A percentile compares a stretch with the other conserved stretches of the same genome.
phyloP scores from a whole-genome alignment of 2,329 filamentous ascomycete genomes.

The Plectosphaerella plurivora region DNA sequence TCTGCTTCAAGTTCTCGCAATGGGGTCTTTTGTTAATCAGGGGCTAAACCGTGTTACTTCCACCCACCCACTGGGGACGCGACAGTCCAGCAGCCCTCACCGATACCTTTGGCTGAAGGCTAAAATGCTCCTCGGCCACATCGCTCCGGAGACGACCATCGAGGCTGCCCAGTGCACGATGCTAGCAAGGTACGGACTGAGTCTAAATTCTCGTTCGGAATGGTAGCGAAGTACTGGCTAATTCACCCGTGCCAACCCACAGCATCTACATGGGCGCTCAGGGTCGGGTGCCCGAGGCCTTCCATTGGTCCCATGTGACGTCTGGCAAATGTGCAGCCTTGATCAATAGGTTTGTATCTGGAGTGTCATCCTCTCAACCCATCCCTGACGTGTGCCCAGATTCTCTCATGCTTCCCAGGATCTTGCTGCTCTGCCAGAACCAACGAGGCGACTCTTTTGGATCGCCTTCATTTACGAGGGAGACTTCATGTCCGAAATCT shows the following conservation, averaged over 20 bases:
- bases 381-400: not conserved
- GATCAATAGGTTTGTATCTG: conserved; percentile 5
- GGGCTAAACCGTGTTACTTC: conserved; percentile 4
- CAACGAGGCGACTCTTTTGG: conserved; percentile 21
- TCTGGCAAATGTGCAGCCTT: conserved; percentile 21
- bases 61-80: not conserved
- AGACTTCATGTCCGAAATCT: conserved; percentile 23
- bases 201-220: too few species aligned
- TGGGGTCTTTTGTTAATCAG: conserved; percentile 8
- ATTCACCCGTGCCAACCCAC: not conserved
- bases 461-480: conserved; percentile 23
- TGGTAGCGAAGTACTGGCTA: too few species aligned
- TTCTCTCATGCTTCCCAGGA: not conserved
- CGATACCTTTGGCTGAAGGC: conserved; percentile 17
- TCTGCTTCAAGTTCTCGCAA: conserved; percentile 10
- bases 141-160: conserved; percentile 14
- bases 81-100: not conserved
- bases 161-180: conserved; percentile 19
- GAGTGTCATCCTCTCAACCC: not conserved
- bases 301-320: conserved; percentile 18
- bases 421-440: conserved; percentile 6
- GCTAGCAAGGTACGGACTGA: conserved; percentile 17
- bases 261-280: conserved; percentile 19
- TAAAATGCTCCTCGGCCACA: conserved; percentile 14
- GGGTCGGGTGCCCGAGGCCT: conserved; percentile 16